Conservation (phyloP, 2,329 filamentous ascomycete genomes). For the Ophiostoma novo-ulmi region DNA sequence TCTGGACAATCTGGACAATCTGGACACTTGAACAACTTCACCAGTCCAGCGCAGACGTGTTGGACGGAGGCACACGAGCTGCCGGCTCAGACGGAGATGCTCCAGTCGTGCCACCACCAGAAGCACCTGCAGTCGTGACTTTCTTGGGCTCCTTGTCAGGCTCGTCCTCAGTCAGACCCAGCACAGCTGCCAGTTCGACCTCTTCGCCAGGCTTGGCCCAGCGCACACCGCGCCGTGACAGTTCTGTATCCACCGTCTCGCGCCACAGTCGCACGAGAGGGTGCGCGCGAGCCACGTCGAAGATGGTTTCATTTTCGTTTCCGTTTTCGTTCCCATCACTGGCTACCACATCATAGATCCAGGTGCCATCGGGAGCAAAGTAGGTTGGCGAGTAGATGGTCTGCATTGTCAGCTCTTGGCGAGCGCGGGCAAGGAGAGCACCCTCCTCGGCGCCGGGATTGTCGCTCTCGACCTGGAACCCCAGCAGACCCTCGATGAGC, state of each 20-base stretch:
- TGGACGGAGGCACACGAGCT: constrained; percentile 12
- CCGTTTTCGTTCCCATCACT: constrained; percentile 35
- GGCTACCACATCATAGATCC: constrained; percentile 58
- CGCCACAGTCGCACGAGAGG: constrained; percentile 63
- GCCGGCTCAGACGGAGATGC: background rate
- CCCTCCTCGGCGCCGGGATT: constrained; percentile 25
- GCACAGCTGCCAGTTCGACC: constrained; percentile 19
- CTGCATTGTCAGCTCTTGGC: constrained; percentile 55
- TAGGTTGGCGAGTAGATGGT: constrained; percentile 61
- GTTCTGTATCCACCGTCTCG: constrained; percentile 39
- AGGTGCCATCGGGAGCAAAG: constrained; percentile 65
- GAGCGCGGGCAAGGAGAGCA: constrained; percentile 46
- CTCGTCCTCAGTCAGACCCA: constrained; percentile 24
- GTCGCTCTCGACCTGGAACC: constrained; percentile 23
- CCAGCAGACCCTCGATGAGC: constrained; percentile 64
- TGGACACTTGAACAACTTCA: background rate
- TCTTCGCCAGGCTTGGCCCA: constrained; percentile 23
- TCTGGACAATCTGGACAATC: background rate
- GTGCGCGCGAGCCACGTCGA: constrained; percentile 61
- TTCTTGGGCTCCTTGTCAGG: background rate
- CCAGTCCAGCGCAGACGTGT: constrained; percentile 22
- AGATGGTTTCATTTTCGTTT: constrained; percentile 46
- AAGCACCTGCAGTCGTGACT: background rate
- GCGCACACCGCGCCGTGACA: constrained; percentile 30
- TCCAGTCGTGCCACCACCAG: background rate